Percentiles rank a stretch among this genome's conserved stretches.
Evolutionary conservation across 1,284 basidiomycete species (phyloP).

Genomic region (Porogramme epimiltina): DNA sequence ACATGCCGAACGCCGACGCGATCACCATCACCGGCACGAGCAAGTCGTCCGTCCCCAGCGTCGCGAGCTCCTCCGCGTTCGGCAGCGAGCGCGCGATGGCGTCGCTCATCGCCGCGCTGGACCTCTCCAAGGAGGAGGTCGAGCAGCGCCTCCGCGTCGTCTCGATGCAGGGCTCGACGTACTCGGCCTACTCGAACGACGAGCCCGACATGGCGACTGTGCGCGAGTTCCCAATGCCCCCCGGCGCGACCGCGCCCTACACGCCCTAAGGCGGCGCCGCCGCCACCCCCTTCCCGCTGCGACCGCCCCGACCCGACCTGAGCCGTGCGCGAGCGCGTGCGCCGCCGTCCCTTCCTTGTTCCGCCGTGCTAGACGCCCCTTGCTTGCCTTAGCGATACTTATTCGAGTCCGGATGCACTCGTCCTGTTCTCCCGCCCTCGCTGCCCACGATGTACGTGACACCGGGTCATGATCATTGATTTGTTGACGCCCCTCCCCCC

Average conservation of each 20-base stretch:
- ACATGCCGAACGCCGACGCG: conserved; percentile 12
- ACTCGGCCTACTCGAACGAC: conserved; percentile 29
- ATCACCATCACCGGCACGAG: conserved; percentile 13
- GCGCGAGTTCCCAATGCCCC: conserved; percentile 28
- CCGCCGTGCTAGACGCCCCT: conserved; percentile 18
- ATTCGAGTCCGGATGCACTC: conserved; percentile 22
- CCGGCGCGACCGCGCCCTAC: conserved; percentile 13
- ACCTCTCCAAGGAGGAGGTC: conserved; percentile 44
- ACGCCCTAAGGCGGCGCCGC: conserved; percentile 5
- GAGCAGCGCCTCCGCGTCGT: conserved; percentile 43
- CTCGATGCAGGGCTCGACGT: conserved; percentile 30
- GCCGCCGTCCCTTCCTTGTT: conserved; percentile 21
- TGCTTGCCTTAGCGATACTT: conserved; percentile 7
- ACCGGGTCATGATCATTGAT: background rate
- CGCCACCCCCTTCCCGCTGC: background rate
- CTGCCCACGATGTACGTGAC: conserved; percentile 19
- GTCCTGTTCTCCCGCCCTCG: conserved; percentile 3
- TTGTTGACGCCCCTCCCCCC: no score
- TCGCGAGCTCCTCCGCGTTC: conserved; percentile 22
- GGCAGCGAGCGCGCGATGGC: conserved; percentile 52
- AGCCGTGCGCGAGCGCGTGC: no score
- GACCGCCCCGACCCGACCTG: conserved; percentile 7
- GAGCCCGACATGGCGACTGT: conserved; percentile 28
- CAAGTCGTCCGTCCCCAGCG: conserved; percentile 28
- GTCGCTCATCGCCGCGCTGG: conserved; percentile 65